phyloP scores from a whole-genome alignment of 768 basidiomycete species.

The Porpolomopsis calyptriformis region DNA sequence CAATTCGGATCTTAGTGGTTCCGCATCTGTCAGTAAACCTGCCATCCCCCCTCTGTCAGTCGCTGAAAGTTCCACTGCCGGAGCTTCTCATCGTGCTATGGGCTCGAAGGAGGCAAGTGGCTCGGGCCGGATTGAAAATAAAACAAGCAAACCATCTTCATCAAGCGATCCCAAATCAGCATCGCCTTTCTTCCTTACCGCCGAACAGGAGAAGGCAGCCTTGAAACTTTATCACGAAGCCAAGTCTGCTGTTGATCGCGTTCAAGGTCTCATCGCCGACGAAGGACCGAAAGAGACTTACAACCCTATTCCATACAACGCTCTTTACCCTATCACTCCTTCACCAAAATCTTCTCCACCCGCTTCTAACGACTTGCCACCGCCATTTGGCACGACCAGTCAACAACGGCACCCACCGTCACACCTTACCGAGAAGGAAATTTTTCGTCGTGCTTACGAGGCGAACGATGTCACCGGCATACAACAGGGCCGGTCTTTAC shows the following conservation, averaged over 20 bases:
- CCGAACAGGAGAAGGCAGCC: constrained; percentile 68
- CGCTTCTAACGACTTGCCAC: constrained; percentile 34
- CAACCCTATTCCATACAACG: constrained; percentile 51
- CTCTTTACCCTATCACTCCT: constrained; percentile 36
- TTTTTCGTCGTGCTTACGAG: constrained; percentile 51
- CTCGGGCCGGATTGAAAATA: constrained; percentile 3
- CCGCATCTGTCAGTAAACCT: constrained; percentile 7
- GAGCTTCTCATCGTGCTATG: constrained; percentile 10
- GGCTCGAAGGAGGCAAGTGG: constrained; percentile 4
- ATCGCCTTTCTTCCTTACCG: constrained; percentile 41
- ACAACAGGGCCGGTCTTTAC: constrained; percentile 15
- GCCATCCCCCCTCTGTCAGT: constrained; percentile 1
- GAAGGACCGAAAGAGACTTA: constrained; percentile 13
- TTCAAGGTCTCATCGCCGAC: constrained; percentile 29
- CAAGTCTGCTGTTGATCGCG: constrained; percentile 56
- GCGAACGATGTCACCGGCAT: constrained; percentile 51
- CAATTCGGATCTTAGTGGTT: constrained; percentile 12
- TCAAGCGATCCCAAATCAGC: constrained; percentile 12
- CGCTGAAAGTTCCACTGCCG: constrained; percentile 12
- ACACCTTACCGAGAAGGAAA: constrained; percentile 57
- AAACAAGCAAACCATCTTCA: constrained; percentile 10
- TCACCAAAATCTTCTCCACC: constrained; percentile 20
- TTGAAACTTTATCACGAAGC: constrained; percentile 60
- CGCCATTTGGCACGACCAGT: constrained; percentile 37
- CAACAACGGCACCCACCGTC: constrained; percentile 27